Conservation (phyloP, 176 grass and related monocot species). For the Chrysopogon serrulatus region DNA sequence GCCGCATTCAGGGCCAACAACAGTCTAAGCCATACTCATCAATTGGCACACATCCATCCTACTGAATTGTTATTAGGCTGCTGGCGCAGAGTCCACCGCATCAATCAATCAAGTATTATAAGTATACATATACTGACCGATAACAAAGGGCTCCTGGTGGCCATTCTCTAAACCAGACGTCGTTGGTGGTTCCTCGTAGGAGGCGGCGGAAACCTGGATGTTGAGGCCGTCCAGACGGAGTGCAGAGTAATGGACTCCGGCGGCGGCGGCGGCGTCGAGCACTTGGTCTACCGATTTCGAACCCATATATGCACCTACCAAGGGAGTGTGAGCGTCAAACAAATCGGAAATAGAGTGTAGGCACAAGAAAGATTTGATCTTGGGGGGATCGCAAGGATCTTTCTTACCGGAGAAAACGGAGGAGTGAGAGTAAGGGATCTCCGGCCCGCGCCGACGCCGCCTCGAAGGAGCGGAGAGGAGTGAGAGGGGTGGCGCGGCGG, state of each 20-base stretch:
- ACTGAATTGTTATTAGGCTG: neutral
- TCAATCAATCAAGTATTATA: neutral
- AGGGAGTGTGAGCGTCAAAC: neutral
- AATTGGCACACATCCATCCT: neutral
- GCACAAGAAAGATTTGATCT: neutral
- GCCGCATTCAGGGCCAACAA: neutral
- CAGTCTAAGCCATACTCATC: neutral
- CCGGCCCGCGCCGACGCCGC: neutral
- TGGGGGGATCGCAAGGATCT: neutral
- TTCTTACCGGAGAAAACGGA: neutral
- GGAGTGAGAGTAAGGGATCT: neutral
- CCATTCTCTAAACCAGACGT: slow-evolving; percentile 65
- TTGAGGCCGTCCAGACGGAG: slow-evolving; percentile 40
- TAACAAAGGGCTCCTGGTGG: slow-evolving; percentile 87
- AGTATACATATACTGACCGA: slow-evolving; percentile 44
- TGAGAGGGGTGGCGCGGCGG: neutral
- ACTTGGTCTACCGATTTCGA: slow-evolving; percentile 64
- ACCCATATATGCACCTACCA: slow-evolving; percentile 44
- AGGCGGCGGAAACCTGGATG: slow-evolving; percentile 1
- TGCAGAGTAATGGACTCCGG: slow-evolving; percentile 60
- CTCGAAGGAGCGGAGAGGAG: neutral
- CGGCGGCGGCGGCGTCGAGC: slow-evolving; percentile 46
- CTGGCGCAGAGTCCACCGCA: neutral
- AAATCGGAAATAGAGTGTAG: neutral
- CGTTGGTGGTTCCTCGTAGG: slow-evolving; percentile 49